Percentiles rank a stretch among this genome's conserved stretches.
Evolutionary conservation across 208 protist genomes (phyloP).

Genomic region (Jaenimonas drosophilae): DNA sequence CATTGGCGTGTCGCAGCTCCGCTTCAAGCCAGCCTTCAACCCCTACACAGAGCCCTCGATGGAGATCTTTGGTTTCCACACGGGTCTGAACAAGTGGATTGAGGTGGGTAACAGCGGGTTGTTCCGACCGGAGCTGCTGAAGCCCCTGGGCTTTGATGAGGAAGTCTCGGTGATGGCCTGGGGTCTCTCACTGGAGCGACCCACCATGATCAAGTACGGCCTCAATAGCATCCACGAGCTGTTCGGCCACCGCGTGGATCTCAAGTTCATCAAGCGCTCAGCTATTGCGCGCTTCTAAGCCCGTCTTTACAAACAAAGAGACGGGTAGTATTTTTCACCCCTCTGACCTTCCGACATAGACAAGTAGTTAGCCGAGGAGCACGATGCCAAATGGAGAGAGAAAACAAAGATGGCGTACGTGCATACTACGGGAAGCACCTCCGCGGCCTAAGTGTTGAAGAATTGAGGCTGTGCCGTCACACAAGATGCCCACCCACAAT

Average conservation of each 20-base stretch:
- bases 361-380: too few species aligned
- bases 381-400: too few species aligned
- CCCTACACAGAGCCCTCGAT: slow-evolving; percentile 99
- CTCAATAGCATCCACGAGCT: slow-evolving; percentile 99
- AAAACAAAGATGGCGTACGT: not conserved
- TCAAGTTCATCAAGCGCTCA: slow-evolving; percentile 80
- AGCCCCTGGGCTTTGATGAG: slow-evolving; percentile 97
- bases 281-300: slow-evolving; percentile 81
- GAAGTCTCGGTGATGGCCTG: slow-evolving; percentile 98
- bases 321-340: too few species aligned
- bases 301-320: too few species aligned
- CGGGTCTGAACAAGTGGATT: slow-evolving; percentile 93
- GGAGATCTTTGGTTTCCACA: slow-evolving; percentile 99
- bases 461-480: too few species aligned
- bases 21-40: slow-evolving; percentile 99
- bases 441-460: too few species aligned
- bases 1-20: slow-evolving; percentile 93
- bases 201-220: slow-evolving; percentile 99
- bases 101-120: slow-evolving; percentile 99
- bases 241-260: slow-evolving; percentile 94
- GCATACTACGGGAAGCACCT: not conserved
- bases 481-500: too few species aligned
- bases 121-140: slow-evolving; percentile 98
- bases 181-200: slow-evolving; percentile 99
- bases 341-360: too few species aligned